Conservation (phyloP, 371 early-diverging fungal species). For the Enteropsectra breve region DNA sequence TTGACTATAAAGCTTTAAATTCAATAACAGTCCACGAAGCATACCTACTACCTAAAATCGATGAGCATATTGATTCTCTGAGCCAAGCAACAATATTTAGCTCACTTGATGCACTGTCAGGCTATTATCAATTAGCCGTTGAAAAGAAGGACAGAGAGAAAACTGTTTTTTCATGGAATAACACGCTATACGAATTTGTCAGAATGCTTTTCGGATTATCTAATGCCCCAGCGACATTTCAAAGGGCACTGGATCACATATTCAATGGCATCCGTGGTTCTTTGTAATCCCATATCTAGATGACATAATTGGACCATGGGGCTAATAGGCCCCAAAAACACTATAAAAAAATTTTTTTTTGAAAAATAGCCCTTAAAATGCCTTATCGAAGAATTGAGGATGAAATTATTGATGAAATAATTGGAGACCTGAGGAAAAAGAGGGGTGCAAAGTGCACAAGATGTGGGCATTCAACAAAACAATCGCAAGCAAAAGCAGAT, state of each 20-base stretch:
- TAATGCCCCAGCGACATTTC: constrained; percentile 38
- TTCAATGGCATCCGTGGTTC: constrained; percentile 9
- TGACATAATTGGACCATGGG: too few species aligned
- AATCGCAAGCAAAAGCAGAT: too few species aligned
- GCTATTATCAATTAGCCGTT: constrained; percentile 25
- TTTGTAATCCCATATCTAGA: constrained; percentile 22
- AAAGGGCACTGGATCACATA: constrained; percentile 40
- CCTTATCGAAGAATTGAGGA: too few species aligned
- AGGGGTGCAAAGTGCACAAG: too few species aligned
- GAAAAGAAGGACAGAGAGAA: constrained; percentile 23
- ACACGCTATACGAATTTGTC: constrained; percentile 26
- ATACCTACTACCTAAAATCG: constrained; percentile 19
- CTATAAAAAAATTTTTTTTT: too few species aligned
- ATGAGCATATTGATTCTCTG: constrained; percentile 14
- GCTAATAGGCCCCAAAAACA: too few species aligned
- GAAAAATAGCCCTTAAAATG: too few species aligned
- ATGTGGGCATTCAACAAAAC: too few species aligned
- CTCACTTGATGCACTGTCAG: constrained; percentile 35
- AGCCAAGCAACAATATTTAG: constrained; percentile 16
- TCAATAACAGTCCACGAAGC: constrained; percentile 5
- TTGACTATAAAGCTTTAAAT: constrained; percentile 33
- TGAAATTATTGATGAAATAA: too few species aligned
- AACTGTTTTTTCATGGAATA: constrained; percentile 28
- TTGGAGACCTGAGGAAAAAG: too few species aligned
- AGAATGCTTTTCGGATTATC: constrained; percentile 28